Evolutionary conservation across 352 stramenopile genomes (phyloP).

Genomic region (Hyphochytrium catenoides): DNA sequence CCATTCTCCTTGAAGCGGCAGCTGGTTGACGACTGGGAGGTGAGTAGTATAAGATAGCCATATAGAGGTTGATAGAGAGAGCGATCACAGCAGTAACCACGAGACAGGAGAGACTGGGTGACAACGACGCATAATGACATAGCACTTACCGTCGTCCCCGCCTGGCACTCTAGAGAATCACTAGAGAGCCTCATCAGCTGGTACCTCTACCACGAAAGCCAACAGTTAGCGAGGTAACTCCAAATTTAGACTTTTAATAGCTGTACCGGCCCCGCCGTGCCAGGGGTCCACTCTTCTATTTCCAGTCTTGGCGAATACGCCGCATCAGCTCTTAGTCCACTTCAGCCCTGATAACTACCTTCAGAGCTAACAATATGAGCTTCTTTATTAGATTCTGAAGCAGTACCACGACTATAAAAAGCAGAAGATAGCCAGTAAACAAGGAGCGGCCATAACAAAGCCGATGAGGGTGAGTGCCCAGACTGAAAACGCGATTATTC

Average conservation of each 20-base stretch:
- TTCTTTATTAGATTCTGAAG: slow-evolving; percentile 5
- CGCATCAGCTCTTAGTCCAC: slow-evolving; percentile 5
- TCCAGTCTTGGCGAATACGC: not conserved
- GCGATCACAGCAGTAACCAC: slow-evolving; percentile 17
- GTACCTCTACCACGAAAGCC: slow-evolving; percentile 50
- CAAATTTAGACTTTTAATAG: not conserved
- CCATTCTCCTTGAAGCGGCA: slow-evolving; percentile 74
- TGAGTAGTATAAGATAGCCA: slow-evolving; percentile 12
- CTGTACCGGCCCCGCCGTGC: not conserved
- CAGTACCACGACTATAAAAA: slow-evolving; percentile 11
- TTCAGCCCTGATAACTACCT: slow-evolving; percentile 1
- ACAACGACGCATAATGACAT: no score
- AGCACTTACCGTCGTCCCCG: no score
- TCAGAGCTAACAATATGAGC: slow-evolving; percentile 5
- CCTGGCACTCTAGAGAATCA: no score
- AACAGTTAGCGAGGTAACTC: slow-evolving; percentile 21
- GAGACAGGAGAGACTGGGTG: no score
- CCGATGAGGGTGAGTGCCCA: no score
- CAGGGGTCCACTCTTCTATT: not conserved
- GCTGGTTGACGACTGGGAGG: slow-evolving; percentile 71
- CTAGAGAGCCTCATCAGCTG: slow-evolving; percentile 22
- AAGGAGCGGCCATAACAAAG: no score
- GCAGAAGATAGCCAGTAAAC: no score
- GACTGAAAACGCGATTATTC: no score
- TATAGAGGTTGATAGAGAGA: not conserved